Conservation (phyloP, 2,329 filamentous ascomycete genomes). For the Xylaria sp. region DNA sequence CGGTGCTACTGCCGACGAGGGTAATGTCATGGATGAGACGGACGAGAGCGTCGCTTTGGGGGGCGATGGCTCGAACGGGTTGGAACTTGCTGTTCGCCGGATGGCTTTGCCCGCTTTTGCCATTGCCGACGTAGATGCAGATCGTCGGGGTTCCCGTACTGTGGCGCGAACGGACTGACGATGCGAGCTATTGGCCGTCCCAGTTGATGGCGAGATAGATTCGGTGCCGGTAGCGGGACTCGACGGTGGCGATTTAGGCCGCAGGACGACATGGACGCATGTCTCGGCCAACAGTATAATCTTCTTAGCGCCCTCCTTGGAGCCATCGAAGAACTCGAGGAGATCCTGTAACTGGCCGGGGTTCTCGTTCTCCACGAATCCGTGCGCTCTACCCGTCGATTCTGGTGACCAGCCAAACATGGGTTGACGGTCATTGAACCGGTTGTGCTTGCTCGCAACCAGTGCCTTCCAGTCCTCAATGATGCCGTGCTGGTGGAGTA, state of each 20-base stretch:
- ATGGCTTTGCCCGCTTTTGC: conserved; percentile 24
- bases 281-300: conserved; percentile 61
- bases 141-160: conserved; percentile 32
- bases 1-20: conserved; percentile 16
- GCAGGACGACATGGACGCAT: conserved; percentile 43
- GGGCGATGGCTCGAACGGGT: conserved; percentile 22
- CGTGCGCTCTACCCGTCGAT: conserved; percentile 61
- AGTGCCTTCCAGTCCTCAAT: conserved; percentile 66
- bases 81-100: conserved; percentile 20
- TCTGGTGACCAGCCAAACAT: conserved; percentile 66
- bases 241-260: conserved; percentile 35
- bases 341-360: conserved; percentile 68
- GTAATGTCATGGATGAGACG: conserved; percentile 24
- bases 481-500: conserved; percentile 69
- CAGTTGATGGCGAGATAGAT: conserved; percentile 7
- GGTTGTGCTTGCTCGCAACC: conserved; percentile 51
- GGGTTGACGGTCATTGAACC: conserved; percentile 57
- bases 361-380: conserved; percentile 66
- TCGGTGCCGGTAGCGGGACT: conserved; percentile 13
- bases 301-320: conserved; percentile 60
- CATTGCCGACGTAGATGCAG: conserved; percentile 36
- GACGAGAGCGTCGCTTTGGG: conserved; percentile 2
- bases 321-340: conserved; percentile 67
- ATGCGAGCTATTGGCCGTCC: conserved; percentile 2
- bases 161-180: conserved; percentile 16